Conservation (phyloP, 169 alveolate genomes). For the Cryptosporidium baileyi region DNA sequence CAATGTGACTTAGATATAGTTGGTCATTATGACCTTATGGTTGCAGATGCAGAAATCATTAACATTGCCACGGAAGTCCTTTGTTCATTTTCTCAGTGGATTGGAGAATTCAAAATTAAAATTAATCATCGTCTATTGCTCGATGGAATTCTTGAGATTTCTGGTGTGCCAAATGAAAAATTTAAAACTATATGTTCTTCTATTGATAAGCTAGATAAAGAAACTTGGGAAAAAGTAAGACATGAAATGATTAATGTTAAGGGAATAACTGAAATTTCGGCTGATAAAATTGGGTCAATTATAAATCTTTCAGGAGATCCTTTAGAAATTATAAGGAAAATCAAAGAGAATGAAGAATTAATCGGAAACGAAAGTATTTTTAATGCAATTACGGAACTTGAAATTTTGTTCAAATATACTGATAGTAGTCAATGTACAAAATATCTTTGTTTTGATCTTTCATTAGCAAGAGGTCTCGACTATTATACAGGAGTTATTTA, state of each 20-base stretch:
- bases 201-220: slow-evolving; percentile 95
- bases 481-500: slow-evolving; percentile 96
- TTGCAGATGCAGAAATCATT: slow-evolving; percentile 95
- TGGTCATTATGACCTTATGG: slow-evolving; percentile 89
- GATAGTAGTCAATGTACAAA: slow-evolving; percentile 55
- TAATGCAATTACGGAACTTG: slow-evolving; percentile 79
- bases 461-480: slow-evolving; percentile 96
- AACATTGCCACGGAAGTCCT: slow-evolving; percentile 87
- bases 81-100: slow-evolving; percentile 75
- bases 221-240: slow-evolving; percentile 90
- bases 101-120: slow-evolving; percentile 88
- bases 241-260: slow-evolving; percentile 89
- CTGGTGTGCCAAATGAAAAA: slow-evolving; percentile 87
- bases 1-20: slow-evolving; percentile 97
- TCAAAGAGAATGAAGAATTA: slow-evolving; percentile 40
- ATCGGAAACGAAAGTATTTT: slow-evolving; percentile 71
- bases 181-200: slow-evolving; percentile 91
- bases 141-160: slow-evolving; percentile 87
- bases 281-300: slow-evolving; percentile 83
- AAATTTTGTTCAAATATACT: slow-evolving; percentile 73
- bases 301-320: slow-evolving; percentile 85
- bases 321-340: slow-evolving; percentile 77
- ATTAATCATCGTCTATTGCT: slow-evolving; percentile 90
- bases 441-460: slow-evolving; percentile 82
- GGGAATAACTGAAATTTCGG: slow-evolving; percentile 84